phyloP scores from a whole-genome alignment of 2,329 filamentous ascomycete species.

The Calonectria henricotiae region DNA sequence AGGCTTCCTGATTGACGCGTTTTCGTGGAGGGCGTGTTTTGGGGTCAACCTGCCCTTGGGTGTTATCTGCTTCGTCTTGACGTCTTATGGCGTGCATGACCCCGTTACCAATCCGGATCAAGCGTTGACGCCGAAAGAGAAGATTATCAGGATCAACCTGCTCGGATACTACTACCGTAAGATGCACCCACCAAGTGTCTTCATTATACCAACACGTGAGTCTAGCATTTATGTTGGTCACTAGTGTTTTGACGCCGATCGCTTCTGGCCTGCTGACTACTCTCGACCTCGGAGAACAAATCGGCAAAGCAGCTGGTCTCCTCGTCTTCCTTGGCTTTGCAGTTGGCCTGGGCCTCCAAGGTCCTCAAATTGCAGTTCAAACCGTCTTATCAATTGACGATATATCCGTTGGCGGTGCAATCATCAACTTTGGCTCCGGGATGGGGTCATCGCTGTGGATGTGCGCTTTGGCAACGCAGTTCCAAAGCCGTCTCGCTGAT shows the following conservation, averaged over 20 bases:
- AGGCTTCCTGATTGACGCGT: constrained; percentile 39
- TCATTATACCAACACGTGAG: not conserved
- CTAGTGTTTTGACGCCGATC: constrained; percentile 44
- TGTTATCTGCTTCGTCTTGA: constrained; percentile 39
- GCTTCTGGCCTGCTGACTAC: constrained; percentile 48
- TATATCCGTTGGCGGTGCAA: constrained; percentile 47
- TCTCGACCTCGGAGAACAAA: constrained; percentile 43
- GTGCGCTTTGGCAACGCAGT: constrained; percentile 49
- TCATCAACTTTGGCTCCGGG: constrained; percentile 46
- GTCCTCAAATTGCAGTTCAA: constrained; percentile 45
- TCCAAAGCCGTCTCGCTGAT: constrained; percentile 42
- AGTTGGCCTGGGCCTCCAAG: constrained; percentile 48
- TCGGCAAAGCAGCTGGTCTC: constrained; percentile 43
- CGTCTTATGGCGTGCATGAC: constrained; percentile 44
- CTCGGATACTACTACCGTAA: constrained; percentile 51
- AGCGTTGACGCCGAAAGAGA: constrained; percentile 38
- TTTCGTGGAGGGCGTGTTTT: constrained; percentile 51
- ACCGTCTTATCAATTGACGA: constrained; percentile 45
- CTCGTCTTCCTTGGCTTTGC: constrained; percentile 45
- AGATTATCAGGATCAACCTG: constrained; percentile 41
- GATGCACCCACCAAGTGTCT: rapidly evolving
- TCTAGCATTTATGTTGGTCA: constrained; percentile 48
- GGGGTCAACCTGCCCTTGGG: constrained; percentile 48
- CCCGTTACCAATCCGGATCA: constrained; percentile 3
- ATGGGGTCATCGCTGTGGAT: constrained; percentile 50